These are phyloP conservation scores for Primulina huaijiensis DNA, from an alignment of 257 asterid genomes.

Conservation along the genomic window DNA sequence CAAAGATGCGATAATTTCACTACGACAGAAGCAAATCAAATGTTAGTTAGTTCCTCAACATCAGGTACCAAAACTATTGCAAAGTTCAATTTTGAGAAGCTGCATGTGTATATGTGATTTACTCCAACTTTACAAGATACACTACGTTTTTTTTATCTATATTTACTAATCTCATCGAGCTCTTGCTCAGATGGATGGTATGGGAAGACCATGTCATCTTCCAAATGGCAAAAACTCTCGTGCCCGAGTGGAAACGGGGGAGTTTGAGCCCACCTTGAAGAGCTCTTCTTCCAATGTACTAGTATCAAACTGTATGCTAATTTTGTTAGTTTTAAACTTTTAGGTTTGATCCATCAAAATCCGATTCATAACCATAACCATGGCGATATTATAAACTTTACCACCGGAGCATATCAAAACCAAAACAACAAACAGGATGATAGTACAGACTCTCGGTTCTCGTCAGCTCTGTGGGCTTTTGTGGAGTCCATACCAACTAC, in stretches of 20 bases:
- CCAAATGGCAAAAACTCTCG: conserved; percentile 73
- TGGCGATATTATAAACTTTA: conserved; percentile 38
- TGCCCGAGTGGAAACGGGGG: conserved; percentile 90
- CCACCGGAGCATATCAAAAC: conserved; percentile 49
- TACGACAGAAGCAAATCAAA: conserved; percentile 27
- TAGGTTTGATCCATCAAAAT: conserved; percentile 59
- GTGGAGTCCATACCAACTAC: conserved; percentile 97
- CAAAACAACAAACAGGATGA: conserved; percentile 44
- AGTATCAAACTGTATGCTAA: conserved; percentile 43
- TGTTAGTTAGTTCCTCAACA: conserved; percentile 22
- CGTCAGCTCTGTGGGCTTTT: conserved; percentile 77
- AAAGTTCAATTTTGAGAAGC: conserved; percentile 21
- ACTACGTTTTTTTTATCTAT: conserved; percentile 29
- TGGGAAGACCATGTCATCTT: conserved; percentile 49
- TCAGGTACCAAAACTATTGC: conserved; percentile 43
- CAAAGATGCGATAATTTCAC: conserved; percentile 24
- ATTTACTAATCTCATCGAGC: conserved; percentile 49
- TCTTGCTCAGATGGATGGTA: conserved; percentile 90
- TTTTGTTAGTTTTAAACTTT: conserved; percentile 49
- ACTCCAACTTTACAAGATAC: conserved; percentile 17
- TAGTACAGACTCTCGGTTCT: conserved; percentile 73
- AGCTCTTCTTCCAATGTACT: conserved; percentile 51
- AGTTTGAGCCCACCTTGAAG: conserved; percentile 87
- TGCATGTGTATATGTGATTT: conserved; percentile 16
- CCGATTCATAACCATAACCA: conserved; percentile 32